Evolutionary conservation across 345 rosid species (phyloP), one percentile per base, ranked within the genome.

Genomic region (Syzygium aromaticum): DNA sequence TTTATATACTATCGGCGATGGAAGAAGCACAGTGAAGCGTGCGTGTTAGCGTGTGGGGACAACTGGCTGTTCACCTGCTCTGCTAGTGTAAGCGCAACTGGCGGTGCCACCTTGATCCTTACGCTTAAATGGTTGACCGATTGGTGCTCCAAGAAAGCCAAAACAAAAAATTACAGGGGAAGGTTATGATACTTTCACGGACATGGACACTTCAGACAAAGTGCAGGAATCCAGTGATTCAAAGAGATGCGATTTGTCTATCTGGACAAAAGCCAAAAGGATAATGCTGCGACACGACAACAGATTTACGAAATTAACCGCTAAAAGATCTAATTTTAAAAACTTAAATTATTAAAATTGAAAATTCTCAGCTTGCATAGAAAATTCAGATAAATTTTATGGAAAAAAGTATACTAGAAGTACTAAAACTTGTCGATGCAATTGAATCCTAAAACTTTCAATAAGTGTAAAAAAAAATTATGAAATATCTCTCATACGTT

Each of bases 31-130:
- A 38, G 25, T 10, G 80, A 73, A 73, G 80, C 19, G 80, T 78
- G 33, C 54, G 64, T 43, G 27, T 78, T 77, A 80, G 54, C 88
- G 88, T 54, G 85, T 86, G 85, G 38, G 88, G 52, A 52, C 88
- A n/a, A 40, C n/a, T 12, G 40, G 49, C 40, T 73, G 16, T 63
- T 77, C 27, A 51, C 85, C 73, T 51, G 88, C 88, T 86, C 85
- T 54, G 38, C 85, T 46, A 78, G 84, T 53, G 46, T 22, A 30
- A 38, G 86, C n/a, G 86, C 12, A 33, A 73, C 77, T 73, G 80
- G 80, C 19, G 49, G 49, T 33, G 80, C 80, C 46, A 33, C 80
- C 38, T 73, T 73, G 80, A 73, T 33, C 19, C 80, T 33, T 73
- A 33, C 25, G 80, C 49, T 73, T 9, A 33, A 40, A 73, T 19